These are phyloP conservation scores for Volutella citrinella DNA, from an alignment of 2,329 filamentous ascomycete species.

Conservation along the genomic window DNA sequence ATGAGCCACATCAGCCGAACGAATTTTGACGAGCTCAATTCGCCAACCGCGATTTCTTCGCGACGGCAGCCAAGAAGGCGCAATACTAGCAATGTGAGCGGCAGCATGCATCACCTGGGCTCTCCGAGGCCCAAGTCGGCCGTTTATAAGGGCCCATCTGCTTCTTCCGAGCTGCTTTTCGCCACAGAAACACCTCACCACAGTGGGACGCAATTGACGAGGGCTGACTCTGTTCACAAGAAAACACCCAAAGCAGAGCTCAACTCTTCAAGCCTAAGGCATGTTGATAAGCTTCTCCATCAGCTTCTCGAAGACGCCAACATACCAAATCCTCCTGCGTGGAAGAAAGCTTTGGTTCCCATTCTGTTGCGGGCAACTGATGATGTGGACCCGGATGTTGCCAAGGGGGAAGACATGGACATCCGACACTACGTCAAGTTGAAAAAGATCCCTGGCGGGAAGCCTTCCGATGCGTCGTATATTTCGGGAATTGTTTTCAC, in stretches of 20 bases:
- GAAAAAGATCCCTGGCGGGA: constrained; percentile 91
- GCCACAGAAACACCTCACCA: constrained; percentile 44
- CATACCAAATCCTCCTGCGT: constrained; percentile 70
- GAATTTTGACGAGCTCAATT: constrained; percentile 56
- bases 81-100: constrained; percentile 82
- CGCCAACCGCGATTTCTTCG: constrained; percentile 55
- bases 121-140: constrained; percentile 66
- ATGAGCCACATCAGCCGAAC: constrained; percentile 69
- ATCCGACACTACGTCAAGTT: constrained; percentile 96
- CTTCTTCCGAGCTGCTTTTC: constrained; percentile 50
- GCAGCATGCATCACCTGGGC: constrained; percentile 61
- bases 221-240: constrained; percentile 78
- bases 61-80: constrained; percentile 66
- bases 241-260: constrained; percentile 76
- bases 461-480: constrained; percentile 89
- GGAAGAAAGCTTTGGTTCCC: constrained; percentile 88
- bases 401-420: constrained; percentile 90
- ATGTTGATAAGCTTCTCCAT: constrained; percentile 79
- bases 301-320: constrained; percentile 78
- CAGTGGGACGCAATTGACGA: constrained; percentile 53
- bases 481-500: constrained; percentile 96
- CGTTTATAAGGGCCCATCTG: constrained; percentile 54
- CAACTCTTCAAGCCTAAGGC: constrained; percentile 81
- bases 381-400: constrained; percentile 90
- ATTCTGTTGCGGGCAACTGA: constrained; percentile 89